Evolutionary conservation across 805 yeast genomes (phyloP), one percentile per base, ranked within the genome.

Genomic region (Kuraishia borneana): DNA sequence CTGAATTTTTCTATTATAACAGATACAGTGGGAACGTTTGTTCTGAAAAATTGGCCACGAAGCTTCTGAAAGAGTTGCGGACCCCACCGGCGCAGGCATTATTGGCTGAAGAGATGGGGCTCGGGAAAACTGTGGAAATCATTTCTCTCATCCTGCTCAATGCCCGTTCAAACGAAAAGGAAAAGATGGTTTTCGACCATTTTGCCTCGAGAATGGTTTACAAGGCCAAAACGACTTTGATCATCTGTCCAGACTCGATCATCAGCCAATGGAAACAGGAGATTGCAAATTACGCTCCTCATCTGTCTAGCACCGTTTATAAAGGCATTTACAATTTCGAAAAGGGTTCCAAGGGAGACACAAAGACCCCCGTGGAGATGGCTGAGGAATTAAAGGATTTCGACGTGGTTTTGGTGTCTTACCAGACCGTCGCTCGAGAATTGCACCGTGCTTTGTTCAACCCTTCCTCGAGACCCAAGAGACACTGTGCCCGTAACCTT

Each of bases 51-150:
- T 48, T 54, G 17, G 60, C 65, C 1, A 32, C 54, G 2, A 33
- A 48, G 3, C 59, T 47, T 33, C 36, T 61, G 6, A 19, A 39
- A 2, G 31, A 21, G 0, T 35, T 44, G 1, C 33, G 34, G 13
- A 18, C 31, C 3, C 36, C 31, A 7, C 46, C 48, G 2, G 76
- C 70, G 0, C 63, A 67, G 33, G 96, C 94, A 0, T 58, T 92
- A 6, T 53, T 92, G 22, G 81, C 92, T 1, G 98, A 89, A 47
- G 98, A 92, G 54, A 92, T 92, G 98, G 98, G 98, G 0, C 65
- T 92, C 6, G 98, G 98, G 0, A 92, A 92, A 49, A 89, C 98
- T 0, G 76, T 92, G 3, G 98, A 92, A 51, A 63, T 87, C 10
- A 62, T 83, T 2, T 63, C 94, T 0, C 57, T 89, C 26, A 56